Percentiles rank a stretch among this genome's conserved stretches.
phyloP scores from a whole-genome alignment of 1,139 yeast genomes.

The Hemisphaericaspora lyxosophila region DNA sequence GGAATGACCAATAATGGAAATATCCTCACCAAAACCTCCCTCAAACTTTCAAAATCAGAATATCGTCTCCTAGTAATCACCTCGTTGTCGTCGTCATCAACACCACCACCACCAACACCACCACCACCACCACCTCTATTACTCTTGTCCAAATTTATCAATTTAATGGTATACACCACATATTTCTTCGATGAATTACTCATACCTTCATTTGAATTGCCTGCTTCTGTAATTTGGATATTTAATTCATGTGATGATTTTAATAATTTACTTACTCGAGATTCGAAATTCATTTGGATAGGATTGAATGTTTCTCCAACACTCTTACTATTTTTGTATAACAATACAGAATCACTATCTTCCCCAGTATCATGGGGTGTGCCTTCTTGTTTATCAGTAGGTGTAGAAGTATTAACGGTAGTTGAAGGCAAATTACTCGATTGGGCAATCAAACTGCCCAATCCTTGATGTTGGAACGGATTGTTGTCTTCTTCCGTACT shows the following conservation, averaged over 20 bases:
- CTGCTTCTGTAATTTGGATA: constrained; percentile 70
- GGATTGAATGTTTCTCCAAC: constrained; percentile 23
- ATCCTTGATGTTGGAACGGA: constrained; percentile 45
- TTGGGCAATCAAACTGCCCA: constrained; percentile 26
- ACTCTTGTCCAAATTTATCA: constrained; percentile 31
- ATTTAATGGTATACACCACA: constrained; percentile 75
- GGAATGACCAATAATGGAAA: constrained; percentile 87
- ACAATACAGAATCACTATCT: constrained; percentile 30
- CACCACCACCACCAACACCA: background rate
- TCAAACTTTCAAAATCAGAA: constrained; percentile 84
- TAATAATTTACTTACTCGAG: constrained; percentile 38
- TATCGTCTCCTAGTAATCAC: constrained; percentile 75
- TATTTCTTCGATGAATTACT: constrained; percentile 61
- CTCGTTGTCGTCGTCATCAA: constrained; percentile 43
- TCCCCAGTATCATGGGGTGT: constrained; percentile 4
- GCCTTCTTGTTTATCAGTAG: background rate
- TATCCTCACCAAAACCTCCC: constrained; percentile 65
- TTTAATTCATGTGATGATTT: constrained; percentile 32
- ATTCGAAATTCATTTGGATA: constrained; percentile 37
- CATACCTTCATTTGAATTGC: constrained; percentile 71
- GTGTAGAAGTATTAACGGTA: background rate
- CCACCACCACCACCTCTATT: background rate
- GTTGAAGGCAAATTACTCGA: background rate
- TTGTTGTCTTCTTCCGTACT: constrained; percentile 55
- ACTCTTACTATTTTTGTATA: constrained; percentile 16